Evolutionary conservation across 495 filamentous ascomycete genomes (phyloP).

Genomic region (Evansstolkia leycettana): DNA sequence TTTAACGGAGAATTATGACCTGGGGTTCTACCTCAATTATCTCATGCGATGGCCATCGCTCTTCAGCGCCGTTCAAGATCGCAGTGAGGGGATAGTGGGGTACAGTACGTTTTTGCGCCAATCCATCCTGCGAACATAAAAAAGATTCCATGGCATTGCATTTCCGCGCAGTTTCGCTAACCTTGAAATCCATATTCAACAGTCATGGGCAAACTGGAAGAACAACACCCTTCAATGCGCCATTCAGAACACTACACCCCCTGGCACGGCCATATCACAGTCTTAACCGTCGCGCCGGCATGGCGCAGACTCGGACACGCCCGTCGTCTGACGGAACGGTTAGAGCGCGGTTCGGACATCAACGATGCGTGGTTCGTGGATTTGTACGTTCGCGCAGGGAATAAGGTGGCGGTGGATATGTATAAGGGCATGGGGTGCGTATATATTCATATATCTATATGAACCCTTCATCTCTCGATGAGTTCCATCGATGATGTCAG

Average conservation of each 20-base stretch:
- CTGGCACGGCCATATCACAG: slow-evolving; percentile 97
- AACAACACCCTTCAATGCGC: slow-evolving; percentile 58
- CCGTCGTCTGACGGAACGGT: slow-evolving; percentile 58
- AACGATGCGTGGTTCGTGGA: slow-evolving; percentile 91
- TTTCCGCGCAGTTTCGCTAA: too few species aligned
- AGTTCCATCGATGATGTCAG: too few species aligned
- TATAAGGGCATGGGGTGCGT: slow-evolving; percentile 81
- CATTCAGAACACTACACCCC: slow-evolving; percentile 79
- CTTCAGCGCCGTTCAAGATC: slow-evolving; percentile 76
- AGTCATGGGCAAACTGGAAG: slow-evolving; percentile 97
- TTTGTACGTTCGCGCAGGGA: slow-evolving; percentile 80
- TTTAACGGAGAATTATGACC: slow-evolving; percentile 90
- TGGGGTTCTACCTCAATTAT: slow-evolving; percentile 91
- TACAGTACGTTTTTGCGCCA: slow-evolving; percentile 56
- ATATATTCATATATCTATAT: not conserved
- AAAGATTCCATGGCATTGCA: too few species aligned
- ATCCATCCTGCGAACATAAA: too few species aligned
- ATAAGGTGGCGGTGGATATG: slow-evolving; percentile 73
- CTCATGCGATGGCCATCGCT: slow-evolving; percentile 88
- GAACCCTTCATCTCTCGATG: not conserved
- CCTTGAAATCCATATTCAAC: not conserved
- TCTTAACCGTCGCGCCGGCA: slow-evolving; percentile 80
- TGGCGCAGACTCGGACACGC: slow-evolving; percentile 80
- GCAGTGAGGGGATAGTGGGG: slow-evolving; percentile 70
- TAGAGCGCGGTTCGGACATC: slow-evolving; percentile 69